A percentile compares a stretch with the other conserved stretches of the same genome.
Conservation (phyloP, 2,329 filamentous ascomycete genomes). For the Fusarium coffeatum region DNA sequence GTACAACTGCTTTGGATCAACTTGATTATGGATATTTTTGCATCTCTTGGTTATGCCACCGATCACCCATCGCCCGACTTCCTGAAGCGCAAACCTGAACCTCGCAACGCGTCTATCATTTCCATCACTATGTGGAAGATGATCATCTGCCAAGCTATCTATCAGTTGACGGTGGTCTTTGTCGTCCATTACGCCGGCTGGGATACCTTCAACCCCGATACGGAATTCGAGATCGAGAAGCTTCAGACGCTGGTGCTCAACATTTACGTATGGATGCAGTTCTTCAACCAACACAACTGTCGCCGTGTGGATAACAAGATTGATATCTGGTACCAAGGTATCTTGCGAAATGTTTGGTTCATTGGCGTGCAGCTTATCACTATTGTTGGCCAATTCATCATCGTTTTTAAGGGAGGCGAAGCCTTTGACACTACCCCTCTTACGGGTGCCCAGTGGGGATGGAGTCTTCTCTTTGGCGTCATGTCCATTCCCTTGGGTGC, state of each 20-base stretch:
- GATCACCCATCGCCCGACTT: constrained; percentile 69
- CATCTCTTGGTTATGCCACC: constrained; percentile 72
- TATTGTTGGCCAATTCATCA: constrained; percentile 76
- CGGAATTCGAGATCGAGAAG: constrained; percentile 48
- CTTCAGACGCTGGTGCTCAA: constrained; percentile 81
- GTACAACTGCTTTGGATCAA: constrained; percentile 78
- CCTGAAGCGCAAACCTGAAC: constrained; percentile 64
- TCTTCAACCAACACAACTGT: constrained; percentile 86
- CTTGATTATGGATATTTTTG: constrained; percentile 77
- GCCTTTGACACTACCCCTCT: constrained; percentile 73
- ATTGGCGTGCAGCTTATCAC: constrained; percentile 74
- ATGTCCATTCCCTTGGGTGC: constrained; percentile 72
- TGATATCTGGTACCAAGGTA: constrained; percentile 81
- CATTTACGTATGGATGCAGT: constrained; percentile 90
- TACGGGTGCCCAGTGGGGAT: constrained; percentile 75
- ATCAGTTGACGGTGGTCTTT: constrained; percentile 69
- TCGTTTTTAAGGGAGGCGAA: constrained; percentile 75
- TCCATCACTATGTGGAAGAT: constrained; percentile 74
- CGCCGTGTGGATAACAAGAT: constrained; percentile 84
- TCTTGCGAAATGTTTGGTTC: constrained; percentile 82
- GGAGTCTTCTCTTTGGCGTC: constrained; percentile 74
- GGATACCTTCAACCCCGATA: constrained; percentile 66
- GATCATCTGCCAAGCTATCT: constrained; percentile 71
- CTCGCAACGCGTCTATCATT: constrained; percentile 78
- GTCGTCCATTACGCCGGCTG: constrained; percentile 70